Evolutionary conservation across 306 rosid species (phyloP), one percentile per base, ranked within the genome.

Genomic region (Phaseolus lunatus): DNA sequence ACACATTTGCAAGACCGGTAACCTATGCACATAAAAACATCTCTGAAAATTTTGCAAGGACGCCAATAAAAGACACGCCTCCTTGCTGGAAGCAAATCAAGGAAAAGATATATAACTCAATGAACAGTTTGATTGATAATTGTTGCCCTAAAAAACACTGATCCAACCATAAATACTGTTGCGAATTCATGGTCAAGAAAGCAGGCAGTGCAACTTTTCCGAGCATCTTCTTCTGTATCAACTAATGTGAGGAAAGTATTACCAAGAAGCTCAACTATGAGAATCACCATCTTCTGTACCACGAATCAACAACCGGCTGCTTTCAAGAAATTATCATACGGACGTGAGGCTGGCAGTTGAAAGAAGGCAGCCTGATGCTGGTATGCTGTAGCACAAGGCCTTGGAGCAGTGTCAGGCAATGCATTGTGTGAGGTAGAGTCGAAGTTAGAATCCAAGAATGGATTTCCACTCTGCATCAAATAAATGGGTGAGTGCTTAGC

Each of bases 241-340:
- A 43, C 27, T 26, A 68, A 59, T 67, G 37, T 2, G 59, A 61
- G 50, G 59, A 67, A 15, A 24, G 39, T 49, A 22, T 54, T 67
- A 74, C 8, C 19, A 77, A 54, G 69, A 57, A 71, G 72, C 61
- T 77, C 58, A 53, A 52, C 75, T 29, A 54, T 33, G 66, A 45
- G 41, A 54, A 53, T 49, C 70, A 45, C 63, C 76, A 45, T 58
- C 64, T 31, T 27, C 52, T 53, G 66, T 12, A n/a, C 49, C 77
- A 16, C 7, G 67, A 80, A 84, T 89, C 73, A 93, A 67, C 98
- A 93, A 33, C 94, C 94, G 15, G 91, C 93, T 5, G 96, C 98
- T 87, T 89, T 93, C 77, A 90, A 68, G 78, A 93, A 89, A 83
- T 86, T 88, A 79, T 93, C 96, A 70, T 90, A 90, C 1, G 97